A percentile compares a stretch with the other conserved stretches of the same genome.
phyloP scores from a whole-genome alignment of 805 yeast genomes.

The Kluyveromyces dobzhanskii region DNA sequence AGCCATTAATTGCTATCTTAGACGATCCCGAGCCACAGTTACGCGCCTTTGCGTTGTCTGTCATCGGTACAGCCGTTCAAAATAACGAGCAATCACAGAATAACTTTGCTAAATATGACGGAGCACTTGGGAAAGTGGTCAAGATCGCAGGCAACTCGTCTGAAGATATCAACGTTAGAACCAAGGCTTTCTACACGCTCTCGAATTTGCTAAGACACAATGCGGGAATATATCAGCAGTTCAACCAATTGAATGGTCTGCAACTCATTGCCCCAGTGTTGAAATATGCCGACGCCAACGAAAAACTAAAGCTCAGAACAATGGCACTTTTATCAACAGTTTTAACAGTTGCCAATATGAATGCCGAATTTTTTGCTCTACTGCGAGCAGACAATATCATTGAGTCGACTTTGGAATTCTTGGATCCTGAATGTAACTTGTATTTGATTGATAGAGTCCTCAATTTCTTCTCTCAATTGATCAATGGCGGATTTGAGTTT shows the following conservation, averaged over 20 bases:
- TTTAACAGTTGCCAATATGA: conserved; percentile 42
- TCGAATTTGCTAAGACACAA: conserved; percentile 68
- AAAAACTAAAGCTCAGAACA: conserved; percentile 43
- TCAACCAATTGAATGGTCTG: conserved; percentile 59
- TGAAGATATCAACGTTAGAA: conserved; percentile 32
- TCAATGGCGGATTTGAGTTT: conserved; percentile 38
- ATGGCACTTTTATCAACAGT: conserved; percentile 54
- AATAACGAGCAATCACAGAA: conserved; percentile 74
- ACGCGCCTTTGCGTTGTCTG: conserved; percentile 54
- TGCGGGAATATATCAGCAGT: conserved; percentile 43
- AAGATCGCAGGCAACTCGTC: conserved; percentile 28
- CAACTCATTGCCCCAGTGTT: conserved; percentile 33
- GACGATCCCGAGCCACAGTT: conserved; percentile 37
- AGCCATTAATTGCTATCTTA: conserved; percentile 48
- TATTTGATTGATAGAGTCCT: conserved; percentile 52
- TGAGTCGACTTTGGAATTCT: conserved; percentile 19
- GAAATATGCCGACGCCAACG: conserved; percentile 14
- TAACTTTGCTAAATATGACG: conserved; percentile 46
- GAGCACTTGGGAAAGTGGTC: conserved; percentile 41
- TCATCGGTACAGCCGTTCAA: conserved; percentile 87
- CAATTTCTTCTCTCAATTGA: conserved; percentile 40
- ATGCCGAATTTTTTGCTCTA: conserved; percentile 29
- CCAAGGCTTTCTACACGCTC: conserved; percentile 72
- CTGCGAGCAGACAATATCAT: conserved; percentile 31
- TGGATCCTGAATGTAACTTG: conserved; percentile 28